phyloP scores from a whole-genome alignment of 2,329 filamentous ascomycete genomes.

The Pseudogymnoascus sp. region DNA sequence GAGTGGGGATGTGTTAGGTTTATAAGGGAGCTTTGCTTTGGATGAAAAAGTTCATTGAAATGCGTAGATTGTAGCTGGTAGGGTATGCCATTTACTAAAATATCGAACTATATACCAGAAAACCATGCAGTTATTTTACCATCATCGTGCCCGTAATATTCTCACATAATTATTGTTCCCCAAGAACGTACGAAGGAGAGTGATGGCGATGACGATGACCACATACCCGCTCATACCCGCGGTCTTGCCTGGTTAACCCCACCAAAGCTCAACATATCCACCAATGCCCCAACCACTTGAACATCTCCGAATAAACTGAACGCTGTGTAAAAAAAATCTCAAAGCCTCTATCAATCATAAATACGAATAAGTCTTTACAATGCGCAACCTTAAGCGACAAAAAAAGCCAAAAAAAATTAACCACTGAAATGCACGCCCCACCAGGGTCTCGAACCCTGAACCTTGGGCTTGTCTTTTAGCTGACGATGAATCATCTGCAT shows the following conservation, averaged over 20 bases:
- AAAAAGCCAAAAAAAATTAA: neutral
- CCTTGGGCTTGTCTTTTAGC: conserved; percentile 7
- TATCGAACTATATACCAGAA: neutral
- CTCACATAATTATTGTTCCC: neutral
- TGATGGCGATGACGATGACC: neutral
- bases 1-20: neutral
- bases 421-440: neutral
- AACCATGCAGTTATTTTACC: neutral
- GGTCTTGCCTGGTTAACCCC: neutral
- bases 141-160: neutral
- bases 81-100: conserved; percentile 5
- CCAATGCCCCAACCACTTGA: neutral
- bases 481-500: neutral
- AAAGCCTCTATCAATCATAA: neutral
- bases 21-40: neutral
- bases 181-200: neutral
- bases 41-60: neutral
- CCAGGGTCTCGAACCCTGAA: conserved; percentile 8
- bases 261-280: neutral
- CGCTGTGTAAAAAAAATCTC: neutral
- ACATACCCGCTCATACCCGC: neutral
- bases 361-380: neutral
- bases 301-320: neutral
- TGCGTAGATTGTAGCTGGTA: neutral
- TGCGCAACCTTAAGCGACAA: neutral